Evolutionary conservation across 768 basidiomycete genomes (phyloP).

Genomic region (Psilocybe cyanescens): DNA sequence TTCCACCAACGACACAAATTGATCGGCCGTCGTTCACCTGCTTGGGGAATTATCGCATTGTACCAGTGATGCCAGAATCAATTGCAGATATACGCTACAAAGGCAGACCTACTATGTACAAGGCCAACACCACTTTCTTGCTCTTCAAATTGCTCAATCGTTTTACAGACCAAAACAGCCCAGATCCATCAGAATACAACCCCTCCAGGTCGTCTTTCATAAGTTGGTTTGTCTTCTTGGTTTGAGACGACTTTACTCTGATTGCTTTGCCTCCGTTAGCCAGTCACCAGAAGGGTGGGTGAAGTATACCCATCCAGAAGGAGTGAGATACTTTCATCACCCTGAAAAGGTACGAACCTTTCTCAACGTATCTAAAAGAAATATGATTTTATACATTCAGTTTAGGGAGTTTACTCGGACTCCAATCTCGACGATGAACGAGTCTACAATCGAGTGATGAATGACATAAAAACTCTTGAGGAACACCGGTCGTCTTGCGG

Average conservation of each 20-base stretch:
- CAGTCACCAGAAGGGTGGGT: not conserved
- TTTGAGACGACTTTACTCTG: not conserved
- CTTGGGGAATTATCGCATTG: not conserved
- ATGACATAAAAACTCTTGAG: constrained; percentile 35
- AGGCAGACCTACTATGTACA: not conserved
- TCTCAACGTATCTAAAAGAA: no score
- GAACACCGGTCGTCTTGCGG: constrained; percentile 20
- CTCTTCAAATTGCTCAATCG: not conserved
- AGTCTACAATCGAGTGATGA: constrained; percentile 34
- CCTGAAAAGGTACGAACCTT: not conserved
- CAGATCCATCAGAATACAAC: not conserved
- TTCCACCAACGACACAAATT: not conserved
- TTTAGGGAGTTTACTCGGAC: constrained; percentile 57
- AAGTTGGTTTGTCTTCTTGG: not conserved
- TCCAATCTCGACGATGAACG: constrained; percentile 48
- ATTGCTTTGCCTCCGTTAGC: not conserved
- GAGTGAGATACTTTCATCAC: not conserved
- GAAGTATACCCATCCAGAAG: constrained; percentile 2
- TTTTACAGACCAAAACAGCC: not conserved
- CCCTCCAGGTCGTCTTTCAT: not conserved
- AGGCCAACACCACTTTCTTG: not conserved
- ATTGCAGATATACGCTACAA: not conserved
- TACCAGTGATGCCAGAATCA: not conserved
- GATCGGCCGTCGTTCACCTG: not conserved
- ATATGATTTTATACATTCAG: not conserved